Percentiles rank a stretch among this genome's conserved stretches.
Conservation (phyloP, 345 rosid genomes). For the Erucastrum elatum region DNA sequence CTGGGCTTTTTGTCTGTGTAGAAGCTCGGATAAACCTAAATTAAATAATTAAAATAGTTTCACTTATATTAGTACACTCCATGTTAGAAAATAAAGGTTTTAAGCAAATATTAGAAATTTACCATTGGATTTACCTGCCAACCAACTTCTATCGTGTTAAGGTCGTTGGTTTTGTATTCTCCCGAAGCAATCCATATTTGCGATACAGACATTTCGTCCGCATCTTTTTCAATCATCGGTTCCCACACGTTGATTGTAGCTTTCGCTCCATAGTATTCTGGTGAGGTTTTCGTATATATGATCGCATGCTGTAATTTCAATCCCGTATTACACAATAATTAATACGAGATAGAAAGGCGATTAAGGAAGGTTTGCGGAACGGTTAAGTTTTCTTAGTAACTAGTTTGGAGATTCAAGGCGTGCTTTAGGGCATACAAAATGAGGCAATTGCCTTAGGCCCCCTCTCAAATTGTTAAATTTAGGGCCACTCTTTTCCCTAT, state of each 20-base stretch:
- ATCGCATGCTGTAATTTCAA: background rate
- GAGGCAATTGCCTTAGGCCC: too few relatives aligned
- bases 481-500: too few relatives aligned
- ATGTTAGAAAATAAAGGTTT: background rate
- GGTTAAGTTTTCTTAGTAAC: background rate
- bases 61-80: background rate
- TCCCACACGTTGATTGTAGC: background rate
- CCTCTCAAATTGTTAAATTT: too few relatives aligned
- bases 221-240: background rate
- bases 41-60: background rate
- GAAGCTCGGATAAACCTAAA: slow-evolving; percentile 8
- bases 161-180: background rate
- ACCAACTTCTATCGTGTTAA: background rate
- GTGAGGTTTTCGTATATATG: background rate
- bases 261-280: background rate
- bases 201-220: background rate
- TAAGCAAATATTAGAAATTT: background rate
- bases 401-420: too few relatives aligned
- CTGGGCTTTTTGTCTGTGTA: background rate
- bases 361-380: background rate
- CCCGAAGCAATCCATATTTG: background rate
- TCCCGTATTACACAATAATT: background rate
- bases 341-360: background rate
- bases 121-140: background rate
- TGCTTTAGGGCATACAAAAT: too few relatives aligned